Base-by-base conservation (phyloP, 2,329 filamentous ascomycete species). In the Aschersonia sp. region DNA sequence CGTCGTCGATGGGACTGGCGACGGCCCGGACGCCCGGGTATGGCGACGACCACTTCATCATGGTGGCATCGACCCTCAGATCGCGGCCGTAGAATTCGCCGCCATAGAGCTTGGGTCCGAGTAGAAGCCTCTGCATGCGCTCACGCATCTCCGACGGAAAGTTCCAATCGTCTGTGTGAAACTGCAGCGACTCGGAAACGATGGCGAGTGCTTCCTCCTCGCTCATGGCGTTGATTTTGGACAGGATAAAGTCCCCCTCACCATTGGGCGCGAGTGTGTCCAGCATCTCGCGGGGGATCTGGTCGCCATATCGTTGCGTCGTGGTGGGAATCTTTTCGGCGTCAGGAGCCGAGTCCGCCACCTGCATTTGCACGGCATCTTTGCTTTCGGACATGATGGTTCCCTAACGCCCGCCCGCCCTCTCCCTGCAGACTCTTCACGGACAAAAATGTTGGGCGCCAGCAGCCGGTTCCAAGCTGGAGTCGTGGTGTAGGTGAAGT, bases 81-180 rank as follows among this genome's bases (percentile, higher is more conserved):
- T 69, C 67, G 6, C 65, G 61, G 45, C 65, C 66, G 46, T 67
- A 69, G 33, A 60, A 61, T 6, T 65, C 61, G 5, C 22, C 22
- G 22, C 66, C 67, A 50, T 69, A 70, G 0, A 53, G 45, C 50
- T 70, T 67, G 1, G 57, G 59, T 0, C 66, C 67, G 9, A 59
- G 51, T 2, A 70, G 52, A 1, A 69, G 57, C n/a, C 54, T 55
- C 47, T 55, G 52, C 63, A 70, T 68, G 14, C 64, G 64, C n/a
- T 60, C 59, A 30, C 65, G 57, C 66, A 68, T 69, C 5, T 66
- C 63, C 2, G 60, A 54, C 0, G 67, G 67, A 40, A 70, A 69
- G 53, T 69, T 68, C 64, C 66, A 68, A 53, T 70, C 68, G 47
- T 69, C 67, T 29, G 57, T 54, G 50, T 68, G 65, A 52, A 68